These are phyloP conservation scores for Cladosporium colombiae DNA, from an alignment of 2,329 filamentous ascomycete species.

Conservation along the genomic window DNA sequence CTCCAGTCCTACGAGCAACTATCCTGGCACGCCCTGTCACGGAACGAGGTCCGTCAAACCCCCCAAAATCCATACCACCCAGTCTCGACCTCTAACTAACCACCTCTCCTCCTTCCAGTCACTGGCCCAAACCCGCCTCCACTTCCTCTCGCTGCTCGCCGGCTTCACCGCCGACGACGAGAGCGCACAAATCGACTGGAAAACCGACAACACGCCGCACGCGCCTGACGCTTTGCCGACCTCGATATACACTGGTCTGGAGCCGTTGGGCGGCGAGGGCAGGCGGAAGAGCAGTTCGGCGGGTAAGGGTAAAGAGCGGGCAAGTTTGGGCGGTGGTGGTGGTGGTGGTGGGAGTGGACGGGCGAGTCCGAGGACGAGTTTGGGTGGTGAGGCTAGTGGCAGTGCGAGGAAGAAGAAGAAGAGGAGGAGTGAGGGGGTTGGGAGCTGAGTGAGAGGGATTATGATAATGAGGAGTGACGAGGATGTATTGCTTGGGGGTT, in stretches of 20 bases:
- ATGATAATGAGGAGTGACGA: not conserved
- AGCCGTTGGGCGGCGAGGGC: not conserved
- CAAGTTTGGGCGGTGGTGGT: slow-evolving; percentile 5
- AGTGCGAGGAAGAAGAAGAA: slow-evolving; percentile 16
- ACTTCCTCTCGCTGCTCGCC: slow-evolving; percentile 35
- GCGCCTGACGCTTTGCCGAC: not conserved
- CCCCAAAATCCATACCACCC: not conserved
- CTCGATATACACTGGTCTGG: not conserved
- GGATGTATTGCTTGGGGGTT: not conserved
- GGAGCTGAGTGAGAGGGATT: not conserved
- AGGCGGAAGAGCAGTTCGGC: slow-evolving; percentile 3
- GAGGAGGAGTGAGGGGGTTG: slow-evolving; percentile 12
- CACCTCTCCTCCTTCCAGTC: slow-evolving; percentile 25
- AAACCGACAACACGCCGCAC: slow-evolving; percentile 30
- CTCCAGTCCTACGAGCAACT: slow-evolving; percentile 38
- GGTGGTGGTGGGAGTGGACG: not conserved
- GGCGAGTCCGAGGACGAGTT: slow-evolving; percentile 3
- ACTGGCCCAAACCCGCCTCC: slow-evolving; percentile 36
- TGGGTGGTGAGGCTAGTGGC: slow-evolving; percentile 1
- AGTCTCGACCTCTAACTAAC: not conserved
- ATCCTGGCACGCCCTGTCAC: slow-evolving; percentile 31
- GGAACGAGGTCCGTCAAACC: slow-evolving; percentile 32
- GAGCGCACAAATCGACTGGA: slow-evolving; percentile 26
- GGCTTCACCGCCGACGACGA: slow-evolving; percentile 31
- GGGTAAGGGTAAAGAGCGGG: slow-evolving; percentile 18